Conservation (phyloP, 1,284 basidiomycete species). For the Microbotryum scabiosae region DNA sequence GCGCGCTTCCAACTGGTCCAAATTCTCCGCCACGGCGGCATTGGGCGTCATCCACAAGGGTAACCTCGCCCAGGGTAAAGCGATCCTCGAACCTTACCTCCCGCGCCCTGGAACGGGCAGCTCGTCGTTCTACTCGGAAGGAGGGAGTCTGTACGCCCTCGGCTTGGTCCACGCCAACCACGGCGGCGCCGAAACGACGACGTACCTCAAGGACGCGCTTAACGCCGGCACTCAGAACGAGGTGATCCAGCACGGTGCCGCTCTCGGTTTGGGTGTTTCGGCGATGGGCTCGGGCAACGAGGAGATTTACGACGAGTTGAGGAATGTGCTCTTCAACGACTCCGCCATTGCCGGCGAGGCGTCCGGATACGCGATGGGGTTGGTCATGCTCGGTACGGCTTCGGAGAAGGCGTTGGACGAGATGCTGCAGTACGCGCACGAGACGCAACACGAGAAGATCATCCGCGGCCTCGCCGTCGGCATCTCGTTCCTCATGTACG, state of each 20-base stretch:
- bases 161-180: constrained; percentile 76
- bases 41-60: constrained; percentile 95
- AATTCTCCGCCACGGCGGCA: constrained; percentile 89
- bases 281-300: constrained; percentile 81
- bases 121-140: constrained; percentile 64
- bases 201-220: constrained; percentile 67
- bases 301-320: constrained; percentile 80
- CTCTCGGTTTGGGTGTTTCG: constrained; percentile 82
- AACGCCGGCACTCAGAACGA: constrained; percentile 57
- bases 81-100: constrained; percentile 86
- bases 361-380: constrained; percentile 88
- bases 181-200: constrained; percentile 53
- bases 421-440: constrained; percentile 86
- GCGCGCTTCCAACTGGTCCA: constrained; percentile 90
- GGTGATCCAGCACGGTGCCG: constrained; percentile 90
- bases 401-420: constrained; percentile 69
- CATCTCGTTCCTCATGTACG: constrained; percentile 81
- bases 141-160: constrained; percentile 86
- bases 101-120: constrained; percentile 53
- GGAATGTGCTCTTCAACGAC: constrained; percentile 78
- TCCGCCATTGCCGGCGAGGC: constrained; percentile 90
- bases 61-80: constrained; percentile 83
- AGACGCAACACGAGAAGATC: constrained; percentile 97
- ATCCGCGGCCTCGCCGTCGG: constrained; percentile 88
- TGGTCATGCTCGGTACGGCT: constrained; percentile 89